phyloP scores from a whole-genome alignment of 1,284 basidiomycete species.

The Polyporus tsugae region DNA sequence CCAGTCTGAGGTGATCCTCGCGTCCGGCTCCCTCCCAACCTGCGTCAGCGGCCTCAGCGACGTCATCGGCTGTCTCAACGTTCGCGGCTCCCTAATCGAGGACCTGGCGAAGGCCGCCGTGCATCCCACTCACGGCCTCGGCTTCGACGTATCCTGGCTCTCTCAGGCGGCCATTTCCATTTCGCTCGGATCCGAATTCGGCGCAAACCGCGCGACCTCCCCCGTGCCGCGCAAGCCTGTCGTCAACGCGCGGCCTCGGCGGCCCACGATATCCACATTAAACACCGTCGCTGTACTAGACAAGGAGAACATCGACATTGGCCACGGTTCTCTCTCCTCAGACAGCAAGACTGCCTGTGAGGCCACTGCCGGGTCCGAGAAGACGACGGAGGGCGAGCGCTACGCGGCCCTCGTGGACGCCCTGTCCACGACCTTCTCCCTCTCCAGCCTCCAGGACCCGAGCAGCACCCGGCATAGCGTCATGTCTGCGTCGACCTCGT shows the following conservation, averaged over 20 bases:
- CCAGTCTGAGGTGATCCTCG: neutral
- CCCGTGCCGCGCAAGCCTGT: neutral
- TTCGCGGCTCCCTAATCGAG: neutral
- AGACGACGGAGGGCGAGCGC: neutral
- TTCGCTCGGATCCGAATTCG: neutral
- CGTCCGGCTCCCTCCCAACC: neutral
- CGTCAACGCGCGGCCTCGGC: neutral
- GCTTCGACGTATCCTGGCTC: neutral
- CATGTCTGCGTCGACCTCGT: neutral
- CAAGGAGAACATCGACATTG: neutral
- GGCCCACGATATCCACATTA: neutral
- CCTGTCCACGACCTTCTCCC: neutral
- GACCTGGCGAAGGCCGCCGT: neutral
- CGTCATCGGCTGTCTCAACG: neutral
- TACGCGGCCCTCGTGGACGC: conserved; percentile 3
- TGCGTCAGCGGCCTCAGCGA: conserved; percentile 11
- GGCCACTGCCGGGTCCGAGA: neutral
- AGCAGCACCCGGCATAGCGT: neutral
- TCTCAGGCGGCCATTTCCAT: neutral
- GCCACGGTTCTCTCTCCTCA: neutral
- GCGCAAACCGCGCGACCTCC: neutral
- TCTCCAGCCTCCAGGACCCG: neutral
- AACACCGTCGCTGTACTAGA: neutral
- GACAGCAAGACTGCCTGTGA: neutral
- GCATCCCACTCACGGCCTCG: neutral